Evolutionary conservation across 495 filamentous ascomycete genomes (phyloP), one percentile per base, ranked within the genome.

Genomic region (Daldinia bambusicola): DNA sequence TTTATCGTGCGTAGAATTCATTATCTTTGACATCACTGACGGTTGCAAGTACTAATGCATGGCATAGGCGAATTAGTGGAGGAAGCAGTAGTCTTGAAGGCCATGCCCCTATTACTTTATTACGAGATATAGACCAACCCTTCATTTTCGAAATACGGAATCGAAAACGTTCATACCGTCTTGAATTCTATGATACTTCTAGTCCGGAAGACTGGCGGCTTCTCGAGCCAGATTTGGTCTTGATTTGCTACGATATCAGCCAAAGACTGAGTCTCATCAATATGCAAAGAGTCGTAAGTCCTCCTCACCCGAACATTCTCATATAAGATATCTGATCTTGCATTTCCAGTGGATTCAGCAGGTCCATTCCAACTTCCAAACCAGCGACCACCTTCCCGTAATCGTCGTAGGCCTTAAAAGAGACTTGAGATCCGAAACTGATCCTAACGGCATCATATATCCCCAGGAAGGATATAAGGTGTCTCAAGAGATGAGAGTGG

Each of bases 181-280:
- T 97, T 65, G 85, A 92, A 72, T 88, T 95, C 77, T 92, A 88
- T 77, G 94, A 97, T 72, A 96, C 93, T 13, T 84, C 89, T 0
- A 89, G 83, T 67, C 91, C 93, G 4, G 88, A 88, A 30, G 88
- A 89, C 76, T 97, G 93, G 89, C 86, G 87, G 14, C 86, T 90
- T 2, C 84, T 97, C 10, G 77, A 79, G 2, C 94, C 94, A 1
- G 82, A 91, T 72, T 83, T 97, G 59, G 83, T 95, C 16, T 80
- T 97, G 51, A 75, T 97, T 55, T 94, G 93, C 81, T 97, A 90
- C 76, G 91, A 92, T 77, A 91, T 97, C 71, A 89, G 88, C 38
- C 84, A 89, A 63, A 86, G 92, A 55, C 75, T 84, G 22, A 89
- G 84, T 37, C 77, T 97, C 43, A 81, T 85, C 52, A 89, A 89